A percentile compares a stretch with the other conserved stretches of the same genome.
These are phyloP conservation scores for Croton laevigatus DNA, from an alignment of 441 rosid genomes.

Conservation along the genomic window DNA sequence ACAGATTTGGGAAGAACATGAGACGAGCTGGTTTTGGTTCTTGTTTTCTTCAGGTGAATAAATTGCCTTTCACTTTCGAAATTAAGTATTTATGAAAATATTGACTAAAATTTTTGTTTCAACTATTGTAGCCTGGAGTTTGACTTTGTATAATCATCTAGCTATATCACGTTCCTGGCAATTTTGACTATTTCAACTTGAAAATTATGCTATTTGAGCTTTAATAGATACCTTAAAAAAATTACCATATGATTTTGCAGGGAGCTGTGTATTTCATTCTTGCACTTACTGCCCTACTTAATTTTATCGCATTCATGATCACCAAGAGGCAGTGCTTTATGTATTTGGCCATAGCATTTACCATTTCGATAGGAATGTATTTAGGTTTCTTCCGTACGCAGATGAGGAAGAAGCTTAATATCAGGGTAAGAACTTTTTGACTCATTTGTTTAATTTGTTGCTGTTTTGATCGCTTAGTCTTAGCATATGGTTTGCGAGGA, in stretches of 20 bases:
- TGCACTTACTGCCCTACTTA: conserved; percentile 39
- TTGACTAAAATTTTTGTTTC: neutral
- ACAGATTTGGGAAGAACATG: conserved; percentile 90
- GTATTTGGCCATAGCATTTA: conserved; percentile 55
- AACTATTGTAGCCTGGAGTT: neutral
- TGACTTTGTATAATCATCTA: neutral
- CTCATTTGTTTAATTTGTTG: neutral
- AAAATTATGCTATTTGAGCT: neutral
- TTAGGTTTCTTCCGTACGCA: conserved; percentile 69
- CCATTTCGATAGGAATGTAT: conserved; percentile 52
- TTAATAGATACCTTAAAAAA: neutral
- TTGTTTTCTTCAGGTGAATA: conserved; percentile 77
- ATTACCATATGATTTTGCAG: conserved; percentile 42
- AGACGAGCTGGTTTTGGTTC: conserved; percentile 75
- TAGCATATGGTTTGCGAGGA: neutral
- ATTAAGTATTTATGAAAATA: neutral
- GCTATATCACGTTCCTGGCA: neutral
- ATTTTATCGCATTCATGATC: conserved; percentile 49
- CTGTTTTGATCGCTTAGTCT: conserved; percentile 4
- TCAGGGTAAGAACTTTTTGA: conserved; percentile 53
- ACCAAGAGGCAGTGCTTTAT: conserved; percentile 60
- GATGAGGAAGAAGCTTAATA: conserved; percentile 69
- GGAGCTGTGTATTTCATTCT: conserved; percentile 59
- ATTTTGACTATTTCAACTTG: neutral
- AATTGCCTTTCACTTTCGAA: neutral